A percentile compares a stretch with the other conserved stretches of the same genome.
These are phyloP conservation scores for Podaxis carcinomalis DNA, from an alignment of 768 basidiomycete genomes.

Conservation along the genomic window DNA sequence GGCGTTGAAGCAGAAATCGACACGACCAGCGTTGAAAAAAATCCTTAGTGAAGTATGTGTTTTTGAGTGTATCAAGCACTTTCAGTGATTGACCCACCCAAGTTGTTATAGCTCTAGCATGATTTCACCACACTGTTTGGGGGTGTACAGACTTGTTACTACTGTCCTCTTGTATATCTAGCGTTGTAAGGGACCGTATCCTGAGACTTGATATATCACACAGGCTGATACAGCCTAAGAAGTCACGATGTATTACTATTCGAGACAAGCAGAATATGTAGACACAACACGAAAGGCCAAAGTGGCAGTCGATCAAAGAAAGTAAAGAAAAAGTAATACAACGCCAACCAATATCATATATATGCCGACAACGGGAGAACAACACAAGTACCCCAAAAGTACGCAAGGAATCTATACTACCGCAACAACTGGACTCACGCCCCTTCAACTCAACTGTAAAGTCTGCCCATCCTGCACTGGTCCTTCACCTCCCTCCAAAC, in stretches of 20 bases:
- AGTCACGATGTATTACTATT: too few relatives aligned
- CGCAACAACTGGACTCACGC: not conserved
- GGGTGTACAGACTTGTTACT: too few relatives aligned
- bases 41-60: not conserved
- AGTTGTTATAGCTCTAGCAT: not conserved
- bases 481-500: slow-evolving; percentile 48
- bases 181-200: too few relatives aligned
- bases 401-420: too few relatives aligned
- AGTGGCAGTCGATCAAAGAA: not conserved
- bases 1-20: not conserved
- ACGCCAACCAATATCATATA: not conserved
- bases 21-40: not conserved
- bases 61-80: not conserved
- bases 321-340: not conserved
- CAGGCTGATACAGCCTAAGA: too few relatives aligned
- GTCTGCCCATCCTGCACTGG: slow-evolving; percentile 54
- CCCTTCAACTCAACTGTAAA: slow-evolving; percentile 39
- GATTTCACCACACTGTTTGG: not conserved
- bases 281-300: too few relatives aligned
- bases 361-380: not conserved
- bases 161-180: too few relatives aligned
- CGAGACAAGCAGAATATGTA: too few relatives aligned
- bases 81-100: not conserved
- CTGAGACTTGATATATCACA: too few relatives aligned
- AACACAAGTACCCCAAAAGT: not conserved